Evolutionary conservation across 1,284 basidiomycete species (phyloP), one percentile per base, ranked within the genome.

Genomic region (Apiotrichum gracile): DNA sequence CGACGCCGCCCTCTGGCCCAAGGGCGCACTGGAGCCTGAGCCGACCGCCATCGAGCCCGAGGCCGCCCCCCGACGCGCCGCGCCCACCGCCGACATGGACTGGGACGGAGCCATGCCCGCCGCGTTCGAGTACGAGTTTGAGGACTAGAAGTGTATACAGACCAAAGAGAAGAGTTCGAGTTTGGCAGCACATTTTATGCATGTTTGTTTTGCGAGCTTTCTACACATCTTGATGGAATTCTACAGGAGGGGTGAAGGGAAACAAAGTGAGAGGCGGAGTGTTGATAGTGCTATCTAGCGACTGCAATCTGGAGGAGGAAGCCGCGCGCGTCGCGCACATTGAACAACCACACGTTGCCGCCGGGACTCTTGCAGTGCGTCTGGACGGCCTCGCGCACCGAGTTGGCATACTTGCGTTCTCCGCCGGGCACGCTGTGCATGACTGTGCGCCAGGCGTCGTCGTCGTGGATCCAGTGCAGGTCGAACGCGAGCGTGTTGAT

Each of bases 61-160:
- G 17, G 62, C 57, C 13, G 60, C 56, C 21, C 41, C 57, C 17
- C 54, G 27, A 64, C 69, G 51, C 64, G 68, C 52, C n/a, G 69
- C 55, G 2, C 65, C 77, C 73, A 62, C 9, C 13, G 21, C 55
- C 14, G 73, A 53, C 22, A 51, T 59, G 17, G 85, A 86, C 62
- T 82, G 76, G 22, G 90, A 92, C 68, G 85, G 84, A n/a, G 84
- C 83, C 42, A 81, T 83, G 22, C 91, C 91, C 60, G 80, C 80
- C 66, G 71, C 73, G 34, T 76, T 75, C 51, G 70, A 75, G 61
- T 69, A 66, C 58, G 64, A 66, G 41, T 73, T 73, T 62, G 65
- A 72, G 49, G 65, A 73, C 44, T 63, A 66, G 61, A 49, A 33
- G 37, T 41, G 37, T 40, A 54, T 14, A 52, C 53, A 43, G 24